These are phyloP conservation scores for Coemansia sp. DNA, from an alignment of 192 early-diverging fungal species.

Conservation along the genomic window DNA sequence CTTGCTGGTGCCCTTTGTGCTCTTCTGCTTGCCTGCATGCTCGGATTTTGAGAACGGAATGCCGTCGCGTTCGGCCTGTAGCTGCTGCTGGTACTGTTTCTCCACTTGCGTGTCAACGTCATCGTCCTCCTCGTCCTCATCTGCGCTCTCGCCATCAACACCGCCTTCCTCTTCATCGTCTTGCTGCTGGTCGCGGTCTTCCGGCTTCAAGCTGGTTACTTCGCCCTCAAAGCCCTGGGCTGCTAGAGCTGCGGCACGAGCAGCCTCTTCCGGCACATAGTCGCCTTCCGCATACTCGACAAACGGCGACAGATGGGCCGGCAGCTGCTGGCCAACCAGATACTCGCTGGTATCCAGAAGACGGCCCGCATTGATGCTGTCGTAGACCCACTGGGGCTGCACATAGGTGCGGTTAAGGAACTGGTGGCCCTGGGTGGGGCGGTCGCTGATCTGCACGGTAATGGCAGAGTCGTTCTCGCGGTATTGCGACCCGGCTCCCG, in stretches of 20 bases:
- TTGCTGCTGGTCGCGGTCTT: conserved; percentile 58
- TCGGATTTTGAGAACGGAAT: conserved; percentile 49
- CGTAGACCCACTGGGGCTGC: conserved; percentile 99
- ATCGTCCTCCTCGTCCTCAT: conserved; percentile 60
- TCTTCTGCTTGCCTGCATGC: conserved; percentile 17
- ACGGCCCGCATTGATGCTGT: conserved; percentile 83
- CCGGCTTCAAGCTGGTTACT: conserved; percentile 58
- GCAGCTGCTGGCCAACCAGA: conserved; percentile 74
- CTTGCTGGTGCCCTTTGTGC: conserved; percentile 15
- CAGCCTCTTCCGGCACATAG: conserved; percentile 72
- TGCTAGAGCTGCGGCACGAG: conserved; percentile 34
- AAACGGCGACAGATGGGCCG: conserved; percentile 93
- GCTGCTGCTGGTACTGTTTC: conserved; percentile 49
- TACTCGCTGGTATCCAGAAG: conserved; percentile 67
- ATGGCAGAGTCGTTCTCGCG: conserved; percentile 77
- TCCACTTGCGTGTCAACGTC: conserved; percentile 46
- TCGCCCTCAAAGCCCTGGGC: conserved; percentile 61
- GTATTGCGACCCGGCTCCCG: conserved; percentile 77
- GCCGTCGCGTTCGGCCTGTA: conserved; percentile 42
- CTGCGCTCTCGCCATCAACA: conserved; percentile 58
- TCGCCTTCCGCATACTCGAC: conserved; percentile 81
- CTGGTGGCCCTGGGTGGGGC: conserved; percentile 65
- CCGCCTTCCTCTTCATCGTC: conserved; percentile 46
- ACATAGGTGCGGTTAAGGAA: conserved; percentile 72
- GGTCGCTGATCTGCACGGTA: conserved; percentile 86